Base-by-base conservation (phyloP, 331 rosid genomes). In the Phaseolus coccineus region DNA sequence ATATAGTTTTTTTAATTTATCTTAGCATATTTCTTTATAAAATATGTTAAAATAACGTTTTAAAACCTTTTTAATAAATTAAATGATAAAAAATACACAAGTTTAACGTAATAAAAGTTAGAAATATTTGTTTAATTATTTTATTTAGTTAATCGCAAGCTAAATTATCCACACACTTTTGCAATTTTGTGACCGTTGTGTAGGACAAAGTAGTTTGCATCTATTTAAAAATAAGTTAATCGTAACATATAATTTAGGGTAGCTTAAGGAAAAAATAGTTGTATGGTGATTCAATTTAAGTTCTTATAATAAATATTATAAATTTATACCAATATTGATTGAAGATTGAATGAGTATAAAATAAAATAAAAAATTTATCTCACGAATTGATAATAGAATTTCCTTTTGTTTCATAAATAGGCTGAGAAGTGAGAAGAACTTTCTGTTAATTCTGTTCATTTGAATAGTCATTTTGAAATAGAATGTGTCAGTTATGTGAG, bases 381-480 rank as follows among this genome's bases (percentile, higher is more conserved):
- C 10, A 39, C 1, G 44, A 39, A 6, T 37, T 37, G 42, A 4
- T 37, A 1, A 37, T 6, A 37, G 8, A 4, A 37, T 37, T 37
- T 37, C 42, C 1, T 37, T 19, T 19, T 19, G 22, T 19, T 19
- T 19, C 22, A 9, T 8, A 42, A 42, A 13, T 9, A 8, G 47
- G 48, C 3, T 42, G 13, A 42, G 25, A 52, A 53, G 59, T 7
- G 51, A 22, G 51, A 22, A 12, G 5, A 31, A 40, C 9, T 1
- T 56, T 58, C 7, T 10, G 3, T 10, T 24, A 16, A 24, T 11
- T 25, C 63, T 24, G 64, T 58, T n/a, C 56, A 58, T 27, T 58
- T 58, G 35, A 58, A 58, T 58, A 10, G 35, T 66, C 4, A 40
- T 4, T 66, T 65, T 19, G n/a, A 66, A 66, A 66, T 39, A 66